Evolutionary conservation across 2,329 filamentous ascomycete species (phyloP).

Genomic region (Cladosporium sp.): DNA sequence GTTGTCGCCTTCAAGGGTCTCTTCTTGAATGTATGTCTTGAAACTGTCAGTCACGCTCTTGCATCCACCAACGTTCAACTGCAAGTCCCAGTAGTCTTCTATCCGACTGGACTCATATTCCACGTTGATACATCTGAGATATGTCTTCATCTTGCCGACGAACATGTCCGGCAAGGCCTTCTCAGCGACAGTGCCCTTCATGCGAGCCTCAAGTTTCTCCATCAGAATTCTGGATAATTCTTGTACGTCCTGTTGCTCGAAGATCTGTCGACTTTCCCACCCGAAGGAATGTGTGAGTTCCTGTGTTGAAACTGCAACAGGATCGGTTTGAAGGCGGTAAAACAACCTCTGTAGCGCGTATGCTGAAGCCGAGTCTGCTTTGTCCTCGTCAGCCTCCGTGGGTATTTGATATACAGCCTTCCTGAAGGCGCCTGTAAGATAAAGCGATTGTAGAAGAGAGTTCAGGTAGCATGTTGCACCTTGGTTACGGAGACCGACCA

Average conservation of each 20-base stretch:
- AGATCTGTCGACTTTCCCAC: constrained; percentile 97
- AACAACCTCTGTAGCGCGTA: constrained; percentile 93
- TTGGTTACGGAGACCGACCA: constrained; percentile 94
- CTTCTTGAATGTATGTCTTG: constrained; percentile 92
- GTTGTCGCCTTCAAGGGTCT: constrained; percentile 96
- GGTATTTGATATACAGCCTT: constrained; percentile 98
- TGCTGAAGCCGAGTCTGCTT: constrained; percentile 71
- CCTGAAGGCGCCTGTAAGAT: constrained; percentile 77
- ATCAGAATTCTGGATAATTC: constrained; percentile 95
- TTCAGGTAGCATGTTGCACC: constrained; percentile 68
- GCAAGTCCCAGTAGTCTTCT: constrained; percentile 99
- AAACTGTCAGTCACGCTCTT: constrained; percentile 92
- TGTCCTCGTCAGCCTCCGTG: constrained; percentile 78
- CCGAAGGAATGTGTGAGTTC: constrained; percentile 96
- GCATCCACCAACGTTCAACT: constrained; percentile 93
- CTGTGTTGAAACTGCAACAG: constrained; percentile 79
- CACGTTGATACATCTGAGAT: constrained; percentile 98
- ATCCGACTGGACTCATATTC: constrained; percentile 93
- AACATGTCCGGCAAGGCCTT: constrained; percentile 89
- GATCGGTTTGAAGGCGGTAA: constrained; percentile 88
- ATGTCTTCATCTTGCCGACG: constrained; percentile 97
- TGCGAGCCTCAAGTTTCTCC: constrained; percentile 94
- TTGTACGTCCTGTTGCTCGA: constrained; percentile 98
- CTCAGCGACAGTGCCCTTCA: constrained; percentile 94
- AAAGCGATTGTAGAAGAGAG: constrained; percentile 49